Evolutionary conservation across 2,329 filamentous ascomycete genomes (phyloP).

Genomic region (Monosporascus cannonballus): DNA sequence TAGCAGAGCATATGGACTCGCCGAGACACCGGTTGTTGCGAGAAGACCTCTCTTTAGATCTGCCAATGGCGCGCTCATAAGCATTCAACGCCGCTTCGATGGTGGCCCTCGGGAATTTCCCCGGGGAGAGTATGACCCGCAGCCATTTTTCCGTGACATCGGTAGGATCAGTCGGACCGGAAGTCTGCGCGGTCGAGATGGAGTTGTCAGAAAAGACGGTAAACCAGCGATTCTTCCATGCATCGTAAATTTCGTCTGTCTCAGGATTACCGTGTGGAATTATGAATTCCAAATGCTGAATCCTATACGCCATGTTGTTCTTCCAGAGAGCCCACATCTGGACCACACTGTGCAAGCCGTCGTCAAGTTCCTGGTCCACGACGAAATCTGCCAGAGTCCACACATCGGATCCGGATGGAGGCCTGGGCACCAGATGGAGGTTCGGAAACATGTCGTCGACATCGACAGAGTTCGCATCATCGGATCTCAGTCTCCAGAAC

Average conservation of each 20-base stretch:
- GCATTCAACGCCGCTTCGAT: conserved; percentile 79
- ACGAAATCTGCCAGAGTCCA: conserved; percentile 78
- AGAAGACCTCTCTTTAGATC: conserved; percentile 30
- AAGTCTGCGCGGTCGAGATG: conserved; percentile 46
- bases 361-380: conserved; percentile 27
- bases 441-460: conserved; percentile 68
- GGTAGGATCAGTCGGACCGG: conserved; percentile 57
- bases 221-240: conserved; percentile 66
- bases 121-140: conserved; percentile 73
- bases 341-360: conserved; percentile 1
- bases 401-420: conserved; percentile 64
- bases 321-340: conserved; percentile 74
- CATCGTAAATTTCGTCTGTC: conserved; percentile 53
- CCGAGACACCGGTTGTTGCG: conserved; percentile 54
- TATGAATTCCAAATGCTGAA: conserved; percentile 68
- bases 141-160: conserved; percentile 83
- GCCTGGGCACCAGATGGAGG: conserved; percentile 58
- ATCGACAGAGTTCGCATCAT: conserved; percentile 56
- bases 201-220: conserved; percentile 57
- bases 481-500: conserved; percentile 72
- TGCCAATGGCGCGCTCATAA: conserved; percentile 61
- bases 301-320: conserved; percentile 72
- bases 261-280: not conserved
- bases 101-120: conserved; percentile 71
- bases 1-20: conserved; percentile 68